Evolutionary conservation across 768 basidiomycete genomes (phyloP), one percentile per base, ranked within the genome.

Genomic region (Suillus fuscotomentosus): DNA sequence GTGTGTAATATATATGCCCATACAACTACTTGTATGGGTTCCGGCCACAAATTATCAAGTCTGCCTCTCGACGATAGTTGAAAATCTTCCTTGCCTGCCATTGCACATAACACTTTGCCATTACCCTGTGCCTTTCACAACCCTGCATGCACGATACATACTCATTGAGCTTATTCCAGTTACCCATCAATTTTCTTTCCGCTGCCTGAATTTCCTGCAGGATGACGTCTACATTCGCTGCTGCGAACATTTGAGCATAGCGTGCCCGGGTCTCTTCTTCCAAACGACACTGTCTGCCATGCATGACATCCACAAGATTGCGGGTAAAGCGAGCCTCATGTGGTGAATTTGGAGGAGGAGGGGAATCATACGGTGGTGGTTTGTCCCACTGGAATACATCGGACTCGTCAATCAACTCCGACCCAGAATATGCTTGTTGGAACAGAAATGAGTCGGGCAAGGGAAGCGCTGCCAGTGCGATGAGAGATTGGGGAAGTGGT

Each of bases 241-340:
- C 20, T 36, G n/a, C 10, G 7, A 47, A 45, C 10, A 27, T 41
- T 38, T 45, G 36, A 41, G 39, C 55, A n/a, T 45, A 53, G 24
- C 31, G 9, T 36, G 15, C 15, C 6, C 5, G 27, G 13, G 36
- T 17, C 17, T 39, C 31, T 24, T 60, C 39, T 20, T 64, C 63
- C 11, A 48, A 60, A 34, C 13, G 36, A 15, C 22, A 15, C 22
- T 36, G 43, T n/a, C 34, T 42, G 22, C 41, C 60, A 17, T 62
- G 22, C 42, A 64, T 64, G 36, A 64, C 22, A 5, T 60, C 63
- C 3, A 36, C 60, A 22, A 64, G 63, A 60, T 60, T 50, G 24
- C 6, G 41, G 17, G 63, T 61, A 39, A 64, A 61, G 10, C 34
- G 31, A 43, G 0, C 47, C 11, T 64, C 59, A 20, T 41, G 11